Conservation (phyloP, 2,329 filamentous ascomycete species). For the Pseudogymnoascus pannorum region DNA sequence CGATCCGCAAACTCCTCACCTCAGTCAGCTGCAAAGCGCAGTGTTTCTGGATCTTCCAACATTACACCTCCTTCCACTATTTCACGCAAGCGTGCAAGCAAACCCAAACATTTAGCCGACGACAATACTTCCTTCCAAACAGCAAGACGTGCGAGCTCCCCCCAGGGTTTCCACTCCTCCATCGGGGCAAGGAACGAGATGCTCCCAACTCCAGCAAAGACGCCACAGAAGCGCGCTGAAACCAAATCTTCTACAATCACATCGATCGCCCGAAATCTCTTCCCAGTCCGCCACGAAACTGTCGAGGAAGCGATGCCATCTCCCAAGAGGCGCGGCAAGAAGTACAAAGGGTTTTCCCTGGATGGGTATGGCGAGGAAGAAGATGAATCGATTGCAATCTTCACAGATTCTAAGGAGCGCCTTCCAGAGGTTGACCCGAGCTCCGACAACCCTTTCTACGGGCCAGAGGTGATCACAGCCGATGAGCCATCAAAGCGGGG, state of each 20-base stretch:
- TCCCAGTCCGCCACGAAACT: slow-evolving; percentile 36
- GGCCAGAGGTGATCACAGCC: slow-evolving; percentile 27
- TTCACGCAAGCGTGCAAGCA: slow-evolving; percentile 20
- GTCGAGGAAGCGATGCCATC: slow-evolving; percentile 52
- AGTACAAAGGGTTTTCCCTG: slow-evolving; percentile 46
- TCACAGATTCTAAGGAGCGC: slow-evolving; percentile 72
- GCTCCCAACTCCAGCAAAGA: slow-evolving; percentile 74
- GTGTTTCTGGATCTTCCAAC: slow-evolving; percentile 17
- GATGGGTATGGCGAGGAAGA: slow-evolving; percentile 50
- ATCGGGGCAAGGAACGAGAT: slow-evolving; percentile 38
- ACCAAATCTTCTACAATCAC: slow-evolving; percentile 44
- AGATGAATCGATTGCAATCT: slow-evolving; percentile 61
- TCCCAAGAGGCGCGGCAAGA: slow-evolving; percentile 53
- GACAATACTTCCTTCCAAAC: slow-evolving; percentile 31
- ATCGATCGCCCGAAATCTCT: slow-evolving; percentile 53
- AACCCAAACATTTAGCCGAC: slow-evolving; percentile 18
- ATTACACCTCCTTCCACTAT: slow-evolving; percentile 24
- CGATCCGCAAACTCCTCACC: slow-evolving; percentile 27
- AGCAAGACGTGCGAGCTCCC: neutral
- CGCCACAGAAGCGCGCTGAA: slow-evolving; percentile 52
- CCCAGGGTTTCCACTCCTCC: neutral
- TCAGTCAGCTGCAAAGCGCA: slow-evolving; percentile 16
- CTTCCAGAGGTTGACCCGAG: slow-evolving; percentile 61
- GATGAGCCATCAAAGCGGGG: slow-evolving; percentile 39
- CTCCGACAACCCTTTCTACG: slow-evolving; percentile 66